Evolutionary conservation across 2,329 filamentous ascomycete genomes (phyloP), one percentile per base, ranked within the genome.

Genomic region (Fusarium haematococcum): DNA sequence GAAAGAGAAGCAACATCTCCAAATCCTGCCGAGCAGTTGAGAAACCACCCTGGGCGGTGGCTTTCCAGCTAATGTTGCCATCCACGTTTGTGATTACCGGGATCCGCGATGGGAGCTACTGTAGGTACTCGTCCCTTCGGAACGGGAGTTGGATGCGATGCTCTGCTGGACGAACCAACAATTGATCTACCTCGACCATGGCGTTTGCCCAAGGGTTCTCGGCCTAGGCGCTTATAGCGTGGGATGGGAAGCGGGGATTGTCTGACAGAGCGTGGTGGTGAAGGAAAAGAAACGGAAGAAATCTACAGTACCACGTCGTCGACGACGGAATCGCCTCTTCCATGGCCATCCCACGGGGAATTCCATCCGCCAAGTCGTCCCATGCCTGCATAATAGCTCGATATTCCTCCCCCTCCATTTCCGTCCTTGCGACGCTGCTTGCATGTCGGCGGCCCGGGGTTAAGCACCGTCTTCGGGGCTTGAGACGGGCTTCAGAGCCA

Each of bases 301-400:
- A 43, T 32, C 23, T 45, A 54, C 20, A 45, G 41, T 45, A 45
- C 41, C 20, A 14, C 14, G 20, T 27, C 27, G 27, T 54, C 48
- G 48, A 20, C 25, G 33, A n/a, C 32, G 41, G 43, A 62, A 56
- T 59, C 57, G 68, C 63, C 59, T 56, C 65, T 73, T 62, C 45
- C 59, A 73, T 74, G 72, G 67, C 69, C 65, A 75, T 75, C 5
- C 37, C 30, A 73, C 63, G 65, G 72, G 69, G 63, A 70, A 50
- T 73, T 50, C 65, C 62, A 75, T 63, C 43, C 62, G 41, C 48
- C 37, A 50, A 61, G 69, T 77, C 75, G 74, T 78, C 69, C 67
- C 75, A 77, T 73, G 33, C 45, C 50, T 74, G 71, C 75, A 77
- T 74, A 61, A 68, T 73, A 65, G 61, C 56, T 75, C 18, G 50